phyloP scores from a whole-genome alignment of 768 basidiomycete species.

The Mrakia gelida region DNA sequence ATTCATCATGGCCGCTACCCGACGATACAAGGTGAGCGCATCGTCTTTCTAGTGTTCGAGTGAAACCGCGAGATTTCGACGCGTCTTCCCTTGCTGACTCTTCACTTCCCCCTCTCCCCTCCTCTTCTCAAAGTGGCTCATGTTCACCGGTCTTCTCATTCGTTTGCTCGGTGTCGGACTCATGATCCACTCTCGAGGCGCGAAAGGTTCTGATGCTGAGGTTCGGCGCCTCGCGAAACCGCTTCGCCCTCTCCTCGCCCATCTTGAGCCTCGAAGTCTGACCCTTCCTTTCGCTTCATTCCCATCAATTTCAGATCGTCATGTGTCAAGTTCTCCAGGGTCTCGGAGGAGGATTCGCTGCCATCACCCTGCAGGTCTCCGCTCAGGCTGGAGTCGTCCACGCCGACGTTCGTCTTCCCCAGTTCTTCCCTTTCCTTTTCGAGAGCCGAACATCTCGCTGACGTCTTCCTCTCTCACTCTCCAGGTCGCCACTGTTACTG shows the following conservation, averaged over 20 bases:
- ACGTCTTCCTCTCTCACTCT: too few relatives aligned
- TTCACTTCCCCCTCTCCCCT: background rate
- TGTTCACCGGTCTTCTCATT: conserved; percentile 58
- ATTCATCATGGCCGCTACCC: conserved; percentile 50
- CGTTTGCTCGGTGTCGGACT: conserved; percentile 56
- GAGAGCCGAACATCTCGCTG: too few relatives aligned
- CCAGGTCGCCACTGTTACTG: conserved; percentile 58
- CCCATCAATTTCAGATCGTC: conserved; percentile 50
- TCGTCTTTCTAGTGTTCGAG: too few relatives aligned
- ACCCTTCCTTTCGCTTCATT: too few relatives aligned
- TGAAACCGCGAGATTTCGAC: too few relatives aligned
- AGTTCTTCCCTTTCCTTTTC: too few relatives aligned
- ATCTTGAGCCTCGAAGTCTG: too few relatives aligned
- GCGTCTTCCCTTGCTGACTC: background rate
- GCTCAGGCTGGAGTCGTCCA: conserved; percentile 65
- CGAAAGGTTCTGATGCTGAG: conserved; percentile 46
- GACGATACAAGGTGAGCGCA: background rate
- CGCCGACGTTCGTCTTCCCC: conserved; percentile 46
- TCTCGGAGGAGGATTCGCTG: conserved; percentile 55
- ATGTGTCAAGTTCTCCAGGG: conserved; percentile 68
- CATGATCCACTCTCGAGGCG: conserved; percentile 59
- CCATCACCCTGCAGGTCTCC: conserved; percentile 55
- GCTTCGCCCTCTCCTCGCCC: background rate
- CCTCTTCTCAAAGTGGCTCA: conserved; percentile 44
- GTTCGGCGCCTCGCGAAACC: too few relatives aligned